Percentiles rank a stretch among this genome's conserved stretches.
Evolutionary conservation across 2,329 filamentous ascomycete species (phyloP).

Genomic region (Fusarium haematococcum): DNA sequence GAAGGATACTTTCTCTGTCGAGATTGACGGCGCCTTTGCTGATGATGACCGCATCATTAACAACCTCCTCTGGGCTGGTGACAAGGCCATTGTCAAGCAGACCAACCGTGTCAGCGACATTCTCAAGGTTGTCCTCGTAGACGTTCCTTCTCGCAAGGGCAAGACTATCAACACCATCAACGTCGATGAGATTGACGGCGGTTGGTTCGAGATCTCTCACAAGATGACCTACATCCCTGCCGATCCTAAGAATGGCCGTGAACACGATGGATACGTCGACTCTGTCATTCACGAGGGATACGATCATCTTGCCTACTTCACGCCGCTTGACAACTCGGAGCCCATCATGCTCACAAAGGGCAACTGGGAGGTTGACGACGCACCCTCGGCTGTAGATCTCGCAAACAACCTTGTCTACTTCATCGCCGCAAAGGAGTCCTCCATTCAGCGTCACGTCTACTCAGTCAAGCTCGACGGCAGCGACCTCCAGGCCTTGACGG

Average conservation of each 20-base stretch:
- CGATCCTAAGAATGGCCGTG: slow-evolving; percentile 79
- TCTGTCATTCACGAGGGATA: slow-evolving; percentile 87
- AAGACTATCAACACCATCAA: slow-evolving; percentile 84
- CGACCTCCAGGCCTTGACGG: slow-evolving; percentile 77
- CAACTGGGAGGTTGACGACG: slow-evolving; percentile 90
- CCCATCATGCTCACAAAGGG: slow-evolving; percentile 89
- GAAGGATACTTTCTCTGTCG: slow-evolving; percentile 82
- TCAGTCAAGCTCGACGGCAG: slow-evolving; percentile 87
- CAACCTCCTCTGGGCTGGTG: slow-evolving; percentile 90
- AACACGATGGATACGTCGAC: slow-evolving; percentile 92
- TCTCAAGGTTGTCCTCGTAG: slow-evolving; percentile 88
- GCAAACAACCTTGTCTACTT: slow-evolving; percentile 92
- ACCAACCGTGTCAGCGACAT: slow-evolving; percentile 95
- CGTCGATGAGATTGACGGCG: slow-evolving; percentile 87
- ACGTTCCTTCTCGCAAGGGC: slow-evolving; percentile 78
- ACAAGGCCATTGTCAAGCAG: slow-evolving; percentile 86
- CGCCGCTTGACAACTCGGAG: slow-evolving; percentile 83
- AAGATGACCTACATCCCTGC: slow-evolving; percentile 88
- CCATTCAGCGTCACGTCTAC: slow-evolving; percentile 92
- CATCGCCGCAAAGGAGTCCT: slow-evolving; percentile 84
- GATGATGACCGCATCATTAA: slow-evolving; percentile 91
- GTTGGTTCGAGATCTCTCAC: slow-evolving; percentile 96
- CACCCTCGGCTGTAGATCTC: slow-evolving; percentile 86
- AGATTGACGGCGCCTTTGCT: slow-evolving; percentile 80
- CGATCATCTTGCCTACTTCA: slow-evolving; percentile 94